Evolutionary conservation across 1,284 basidiomycete species (phyloP), one percentile per base, ranked within the genome.

Genomic region (Fistulina hepatica): DNA sequence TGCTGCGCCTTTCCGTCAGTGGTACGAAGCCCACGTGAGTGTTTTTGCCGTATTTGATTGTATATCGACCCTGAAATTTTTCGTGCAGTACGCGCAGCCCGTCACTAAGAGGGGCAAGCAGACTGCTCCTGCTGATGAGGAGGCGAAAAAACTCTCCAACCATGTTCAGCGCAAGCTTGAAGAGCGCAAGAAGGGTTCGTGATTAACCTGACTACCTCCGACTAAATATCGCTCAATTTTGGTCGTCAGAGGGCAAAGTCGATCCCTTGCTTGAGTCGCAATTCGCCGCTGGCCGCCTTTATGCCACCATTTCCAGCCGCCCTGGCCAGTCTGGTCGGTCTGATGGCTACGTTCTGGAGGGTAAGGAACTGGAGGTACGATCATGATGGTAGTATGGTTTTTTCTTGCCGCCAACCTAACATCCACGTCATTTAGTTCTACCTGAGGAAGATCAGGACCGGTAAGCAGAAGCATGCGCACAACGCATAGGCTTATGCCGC

Each of bases 1-100:
- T 69, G 92, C 92, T 48, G 81, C 91, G 34, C 93, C 92, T 49
- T 97, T 95, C 86, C 79, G 91, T 52, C 91, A 94, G 67, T 97
- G 91, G 91, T 97, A 95, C 61, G 92, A 97, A 69, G 68, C 88
- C 30, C 91, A 95, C 67, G 88, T 91, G 62, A 52, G 85, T 78
- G 30, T 22, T 20, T 34, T 37, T 34, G 15, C 25, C 34, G n/a
- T 36, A 5, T 25, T 13, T 27, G n/a, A 34, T 30, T n/a, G 45
- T 54, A 25, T 50, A 23, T 16, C 23, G 28, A 24, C 15, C 36
- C 19, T n/a, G n/a, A n/a, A n/a, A n/a, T n/a, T n/a, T 34, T 33
- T 40, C 24, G 43, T 30, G 8, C 48, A 91, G 88, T 97, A 95
- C 60, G 92, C 83, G 50, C 82, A 85, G 63, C 86, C 90, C 46